Evolutionary conservation across 805 yeast species (phyloP), one percentile per base, ranked within the genome.

Genomic region (Candida cerambycidarum): DNA sequence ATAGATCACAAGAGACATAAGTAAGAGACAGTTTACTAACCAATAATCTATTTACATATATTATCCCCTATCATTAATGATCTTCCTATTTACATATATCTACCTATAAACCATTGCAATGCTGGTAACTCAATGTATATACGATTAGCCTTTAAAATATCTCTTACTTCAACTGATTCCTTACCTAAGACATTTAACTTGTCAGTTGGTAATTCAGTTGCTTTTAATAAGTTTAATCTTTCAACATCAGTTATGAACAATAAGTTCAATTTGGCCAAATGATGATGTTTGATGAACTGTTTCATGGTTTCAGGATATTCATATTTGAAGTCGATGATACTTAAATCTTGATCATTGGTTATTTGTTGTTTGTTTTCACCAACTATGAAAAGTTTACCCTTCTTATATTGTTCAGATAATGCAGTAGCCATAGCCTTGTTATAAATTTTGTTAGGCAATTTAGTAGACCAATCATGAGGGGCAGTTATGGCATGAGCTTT

Each of bases 401-500:
- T 71, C 58, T 83, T 79, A 68, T 87, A 93, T 52, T 81, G 85
- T 49, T 82, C 81, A 56, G 95, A 82, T 47, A 93, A 73, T 1
- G 97, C 97, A 34, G 83, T 78, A 59, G 87, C 80, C 55, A 86
- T 69, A 11, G 97, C 98, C 47, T 72, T 65, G 36, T 80, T 70
- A 64, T 92, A 93, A 10, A 85, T 75, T 59, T 87, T 82, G 27
- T 60, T 59, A 16, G 95, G 95, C 53, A 93, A 73, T 9, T 75
- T 79, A 2, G 97, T 84, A 21, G 89, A 76, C 76, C 83, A 82
- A 62, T 92, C 96, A 57, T 85, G 89, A 38, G 96, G 96, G 3
- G 97, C 97, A 42, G 78, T 79, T 60, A 93, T 83, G 12, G 93
- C 97, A 56, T 84, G 79, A 0, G 98, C 97, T 54, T 83, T 75